Percentiles rank a stretch among this genome's conserved stretches.
These are phyloP conservation scores for Trametes cinnabarina DNA, from an alignment of 768 basidiomycete genomes.

Conservation along the genomic window DNA sequence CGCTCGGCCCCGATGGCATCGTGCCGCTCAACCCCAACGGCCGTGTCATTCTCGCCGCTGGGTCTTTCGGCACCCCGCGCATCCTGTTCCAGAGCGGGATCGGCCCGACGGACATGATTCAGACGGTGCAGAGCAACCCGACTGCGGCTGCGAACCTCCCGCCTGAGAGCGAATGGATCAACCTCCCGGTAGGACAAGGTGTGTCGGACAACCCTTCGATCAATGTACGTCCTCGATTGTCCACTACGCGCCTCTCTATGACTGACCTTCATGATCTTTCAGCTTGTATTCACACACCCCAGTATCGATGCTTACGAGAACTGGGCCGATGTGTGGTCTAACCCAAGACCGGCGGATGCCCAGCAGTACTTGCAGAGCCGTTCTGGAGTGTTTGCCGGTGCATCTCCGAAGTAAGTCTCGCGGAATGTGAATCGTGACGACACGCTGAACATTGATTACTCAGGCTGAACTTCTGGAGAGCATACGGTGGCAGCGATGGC, in stretches of 20 bases:
- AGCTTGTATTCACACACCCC: slow-evolving; percentile 66
- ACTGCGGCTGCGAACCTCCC: slow-evolving; percentile 48
- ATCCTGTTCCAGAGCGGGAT: slow-evolving; percentile 62
- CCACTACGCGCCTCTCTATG: background rate
- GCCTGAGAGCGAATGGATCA: slow-evolving; percentile 48
- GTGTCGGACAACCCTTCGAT: slow-evolving; percentile 64
- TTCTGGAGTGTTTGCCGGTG: slow-evolving; percentile 54
- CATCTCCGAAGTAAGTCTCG: slow-evolving; percentile 48
- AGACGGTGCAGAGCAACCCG: slow-evolving; percentile 46
- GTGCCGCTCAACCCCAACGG: slow-evolving; percentile 52
- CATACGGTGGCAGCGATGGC: slow-evolving; percentile 45
- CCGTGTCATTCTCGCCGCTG: slow-evolving; percentile 60
- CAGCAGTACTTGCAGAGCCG: slow-evolving; percentile 50
- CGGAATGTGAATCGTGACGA: background rate
- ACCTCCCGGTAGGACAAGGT: slow-evolving; percentile 57
- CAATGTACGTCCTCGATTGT: slow-evolving; percentile 40
- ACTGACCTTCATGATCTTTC: background rate
- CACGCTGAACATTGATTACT: background rate
- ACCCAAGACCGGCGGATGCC: slow-evolving; percentile 54
- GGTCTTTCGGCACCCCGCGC: slow-evolving; percentile 54
- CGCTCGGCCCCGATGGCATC: slow-evolving; percentile 54
- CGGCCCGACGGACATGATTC: slow-evolving; percentile 58
- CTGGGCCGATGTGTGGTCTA: slow-evolving; percentile 56
- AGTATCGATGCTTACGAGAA: slow-evolving; percentile 63
- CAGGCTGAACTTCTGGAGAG: slow-evolving; percentile 64